A percentile compares a stretch with the other conserved stretches of the same genome.
Evolutionary conservation across 108 stramenopile genomes (phyloP).

Genomic region (Mediolabrus comicus): DNA sequence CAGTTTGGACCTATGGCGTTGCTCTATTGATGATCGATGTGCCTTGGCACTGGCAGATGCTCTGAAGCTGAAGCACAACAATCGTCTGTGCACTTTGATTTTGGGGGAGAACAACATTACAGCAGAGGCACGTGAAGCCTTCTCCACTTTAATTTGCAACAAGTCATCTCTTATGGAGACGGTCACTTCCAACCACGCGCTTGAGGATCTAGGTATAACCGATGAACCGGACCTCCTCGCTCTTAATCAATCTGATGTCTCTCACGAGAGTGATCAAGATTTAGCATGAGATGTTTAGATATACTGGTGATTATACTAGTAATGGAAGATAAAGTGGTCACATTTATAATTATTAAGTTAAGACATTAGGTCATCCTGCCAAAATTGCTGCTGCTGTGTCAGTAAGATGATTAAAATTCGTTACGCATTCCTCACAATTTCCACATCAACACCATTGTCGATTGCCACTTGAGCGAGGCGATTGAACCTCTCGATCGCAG

Average conservation of each 20-base stretch:
- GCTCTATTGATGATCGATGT: neutral
- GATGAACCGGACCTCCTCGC: neutral
- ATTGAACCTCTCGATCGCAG: too few relatives aligned
- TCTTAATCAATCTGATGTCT: neutral
- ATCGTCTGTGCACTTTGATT: neutral
- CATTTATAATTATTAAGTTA: too few relatives aligned
- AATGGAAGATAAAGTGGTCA: too few relatives aligned
- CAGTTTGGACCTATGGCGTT: neutral
- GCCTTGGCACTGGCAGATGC: neutral
- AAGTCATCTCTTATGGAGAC: slow-evolving; percentile 3
- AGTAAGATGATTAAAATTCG: too few relatives aligned
- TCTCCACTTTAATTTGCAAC: slow-evolving; percentile 8
- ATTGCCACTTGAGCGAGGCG: too few relatives aligned
- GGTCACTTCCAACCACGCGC: slow-evolving; percentile 5
- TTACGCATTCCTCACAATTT: too few relatives aligned
- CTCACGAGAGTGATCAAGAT: neutral
- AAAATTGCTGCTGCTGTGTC: too few relatives aligned
- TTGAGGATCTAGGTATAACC: neutral
- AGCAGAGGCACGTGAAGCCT: neutral
- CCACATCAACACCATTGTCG: too few relatives aligned
- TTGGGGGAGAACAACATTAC: neutral
- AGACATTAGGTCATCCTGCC: too few relatives aligned
- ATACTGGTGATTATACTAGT: too few relatives aligned
- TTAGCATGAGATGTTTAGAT: too few relatives aligned
- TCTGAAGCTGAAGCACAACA: neutral